These are phyloP conservation scores for Trichosporon sp. DNA, from an alignment of 1,284 basidiomycete species.

Conservation along the genomic window DNA sequence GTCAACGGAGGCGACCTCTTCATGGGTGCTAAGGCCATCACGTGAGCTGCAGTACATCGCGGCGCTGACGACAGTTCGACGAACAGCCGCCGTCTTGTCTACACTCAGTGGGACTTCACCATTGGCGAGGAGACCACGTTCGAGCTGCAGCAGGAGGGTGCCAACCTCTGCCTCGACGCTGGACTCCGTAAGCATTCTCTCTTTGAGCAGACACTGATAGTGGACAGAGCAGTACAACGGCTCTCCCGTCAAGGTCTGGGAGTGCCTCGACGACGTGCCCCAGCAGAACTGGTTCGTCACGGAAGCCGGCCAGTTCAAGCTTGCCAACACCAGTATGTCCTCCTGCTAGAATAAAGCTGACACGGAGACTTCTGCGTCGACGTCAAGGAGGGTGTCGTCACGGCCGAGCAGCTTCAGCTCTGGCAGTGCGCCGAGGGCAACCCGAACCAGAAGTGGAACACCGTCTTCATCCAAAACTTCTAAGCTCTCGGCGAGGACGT, in stretches of 20 bases:
- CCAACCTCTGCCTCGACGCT: background rate
- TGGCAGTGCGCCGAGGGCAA: slow-evolving; percentile 21
- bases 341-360: background rate
- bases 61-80: background rate
- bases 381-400: slow-evolving; percentile 18
- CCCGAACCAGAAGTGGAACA: slow-evolving; percentile 19
- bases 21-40: background rate
- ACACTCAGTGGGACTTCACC: background rate
- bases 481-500: no score
- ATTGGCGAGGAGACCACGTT: background rate
- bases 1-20: background rate
- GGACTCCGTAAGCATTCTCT: background rate
- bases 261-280: slow-evolving; percentile 18
- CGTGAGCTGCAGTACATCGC: background rate
- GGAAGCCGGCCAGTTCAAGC: background rate
- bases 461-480: background rate
- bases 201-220: background rate
- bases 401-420: slow-evolving; percentile 17
- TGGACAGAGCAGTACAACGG: slow-evolving; percentile 9
- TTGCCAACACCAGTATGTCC: background rate
- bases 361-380: slow-evolving; percentile 17
- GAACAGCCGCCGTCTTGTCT: background rate
- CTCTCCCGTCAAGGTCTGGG: slow-evolving; percentile 19
- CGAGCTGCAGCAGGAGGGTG: background rate
- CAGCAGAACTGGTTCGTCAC: slow-evolving; percentile 17